Base-by-base conservation (phyloP, 768 basidiomycete species). In the Naganishia onofrii region DNA sequence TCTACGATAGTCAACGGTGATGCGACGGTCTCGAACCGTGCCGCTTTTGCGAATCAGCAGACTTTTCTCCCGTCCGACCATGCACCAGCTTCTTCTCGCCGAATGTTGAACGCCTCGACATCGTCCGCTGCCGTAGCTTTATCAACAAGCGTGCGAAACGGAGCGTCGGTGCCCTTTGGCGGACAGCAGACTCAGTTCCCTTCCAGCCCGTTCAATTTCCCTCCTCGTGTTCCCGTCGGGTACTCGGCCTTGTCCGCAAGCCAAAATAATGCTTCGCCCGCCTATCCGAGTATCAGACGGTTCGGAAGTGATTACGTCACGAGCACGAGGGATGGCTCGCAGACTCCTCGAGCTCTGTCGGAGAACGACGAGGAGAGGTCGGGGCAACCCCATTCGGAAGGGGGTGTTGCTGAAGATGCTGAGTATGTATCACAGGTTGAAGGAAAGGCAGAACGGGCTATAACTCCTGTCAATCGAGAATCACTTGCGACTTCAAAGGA, bases 151-250 rank as follows among this genome's bases (percentile, higher is more conserved):
- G 19, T 23, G 48, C 48, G 48, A 23, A 51, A 51, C 23, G 48
- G 60, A 28, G 29, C 26, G 19, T 42, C 36, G 23, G 38, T 63
- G 2, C 60, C 60, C 31, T 63, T 63, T 44, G 60, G 60, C 12
- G 60, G 60, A 63, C 60, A 63, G 19, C 60, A 63, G 38, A 63
- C 60, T 5, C 60, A 63, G 60, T 63, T 63, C 60, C 60, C 60
- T 26, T 63, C 60, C 3, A 63, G 60, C n/a, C 60, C 60, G 60
- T 63, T 63, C 60, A 63, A 63, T 21, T 17, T 42, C 17, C 60
- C 60, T 12, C 60, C 60, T 34, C 38, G 60, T 12, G 38, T 63
- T 13, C 60, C 60, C 13, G 26, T 63, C 26, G 60, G 60, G 3
- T 63, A 63, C 21, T 38, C 60, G 23, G 60, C 60, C 48, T n/a